Base-by-base conservation (phyloP, 331 rosid genomes). In the Spiraea crenata region DNA sequence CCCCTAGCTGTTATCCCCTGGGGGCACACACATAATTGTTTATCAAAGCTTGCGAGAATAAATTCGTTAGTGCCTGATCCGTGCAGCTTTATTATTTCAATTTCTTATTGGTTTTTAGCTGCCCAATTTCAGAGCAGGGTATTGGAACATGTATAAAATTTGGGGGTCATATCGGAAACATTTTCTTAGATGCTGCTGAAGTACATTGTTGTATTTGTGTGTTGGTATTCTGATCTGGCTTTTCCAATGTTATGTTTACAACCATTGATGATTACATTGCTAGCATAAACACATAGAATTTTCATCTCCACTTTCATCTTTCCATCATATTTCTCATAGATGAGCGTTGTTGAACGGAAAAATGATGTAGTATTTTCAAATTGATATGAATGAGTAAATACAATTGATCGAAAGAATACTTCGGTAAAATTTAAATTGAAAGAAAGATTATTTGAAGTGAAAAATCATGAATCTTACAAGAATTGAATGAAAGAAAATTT, bases 21-120 rank as follows among this genome's bases (percentile, higher is more conserved):
- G 51, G 42, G 42, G 55, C 54, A 4, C 64, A 42, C 54, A 2
- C 20, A 74, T 86, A 59, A 4, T 70, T 63, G 5, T 50, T 67
- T 67, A 16, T 34, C 14, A 63, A 65, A 71, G 55, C 44, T 50
- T 71, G 75, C 81, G 72, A 64, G 44, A 74, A 81, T 80, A 88
- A 85, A 69, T 15, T 75, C 67, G 71, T 75, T 63, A 56, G 69
- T 54, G 51, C 66, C 45, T 15, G 39, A 48, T 55, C 3, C 25
- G 5, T 51, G 5, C 17, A 7, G 49, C 50, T 62, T 79, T 67
- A 57, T 78, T 75, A 49, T 41, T 17, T 12, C 49, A 59, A 3
- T 3, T 5, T 65, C 9, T 11, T 13, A 19, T 20, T 47, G 17
- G 14, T 59, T 16, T 64, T 48, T n/a, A 47, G 73, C 13, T 46